phyloP scores from a whole-genome alignment of 1,284 basidiomycete genomes.

The Mycocalia duriaeana region DNA sequence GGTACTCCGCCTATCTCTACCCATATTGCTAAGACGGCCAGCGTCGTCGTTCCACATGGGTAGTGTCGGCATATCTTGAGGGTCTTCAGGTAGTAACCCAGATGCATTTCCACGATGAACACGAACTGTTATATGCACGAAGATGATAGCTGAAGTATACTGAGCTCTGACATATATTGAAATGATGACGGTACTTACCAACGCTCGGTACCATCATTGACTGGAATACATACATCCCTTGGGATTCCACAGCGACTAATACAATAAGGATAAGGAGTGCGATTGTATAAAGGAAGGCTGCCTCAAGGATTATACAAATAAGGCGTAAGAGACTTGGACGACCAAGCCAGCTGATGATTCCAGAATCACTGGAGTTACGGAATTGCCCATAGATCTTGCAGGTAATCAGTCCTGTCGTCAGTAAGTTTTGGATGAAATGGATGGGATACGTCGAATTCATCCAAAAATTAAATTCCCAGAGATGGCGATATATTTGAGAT shows the following conservation, averaged over 20 bases:
- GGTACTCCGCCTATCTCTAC: no score
- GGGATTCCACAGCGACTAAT: slow-evolving; percentile 14
- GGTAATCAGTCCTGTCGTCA: slow-evolving; percentile 21
- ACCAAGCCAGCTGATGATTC: slow-evolving; percentile 12
- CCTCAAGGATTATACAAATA: slow-evolving; percentile 19
- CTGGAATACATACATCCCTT: slow-evolving; percentile 20
- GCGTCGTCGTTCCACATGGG: background rate
- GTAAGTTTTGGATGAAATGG: slow-evolving; percentile 19
- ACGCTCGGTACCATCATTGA: slow-evolving; percentile 17
- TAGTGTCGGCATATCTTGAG: background rate
- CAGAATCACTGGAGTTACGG: slow-evolving; percentile 12
- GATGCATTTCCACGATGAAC: background rate
- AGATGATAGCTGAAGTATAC: background rate
- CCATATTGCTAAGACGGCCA: no score
- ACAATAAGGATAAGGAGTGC: slow-evolving; percentile 18
- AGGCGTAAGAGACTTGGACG: slow-evolving; percentile 16
- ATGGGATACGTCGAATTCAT: slow-evolving; percentile 6
- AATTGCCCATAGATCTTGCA: slow-evolving; percentile 19
- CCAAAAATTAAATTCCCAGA: background rate
- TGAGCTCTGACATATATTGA: background rate
- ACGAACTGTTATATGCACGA: background rate
- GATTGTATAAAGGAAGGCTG: slow-evolving; percentile 20
- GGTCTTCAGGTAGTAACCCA: background rate
- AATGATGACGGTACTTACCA: background rate
- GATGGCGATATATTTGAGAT: background rate